A percentile compares a stretch with the other conserved stretches of the same genome.
Conservation (phyloP, 192 early-diverging fungal species). For the Helicostylum pulchrum region DNA sequence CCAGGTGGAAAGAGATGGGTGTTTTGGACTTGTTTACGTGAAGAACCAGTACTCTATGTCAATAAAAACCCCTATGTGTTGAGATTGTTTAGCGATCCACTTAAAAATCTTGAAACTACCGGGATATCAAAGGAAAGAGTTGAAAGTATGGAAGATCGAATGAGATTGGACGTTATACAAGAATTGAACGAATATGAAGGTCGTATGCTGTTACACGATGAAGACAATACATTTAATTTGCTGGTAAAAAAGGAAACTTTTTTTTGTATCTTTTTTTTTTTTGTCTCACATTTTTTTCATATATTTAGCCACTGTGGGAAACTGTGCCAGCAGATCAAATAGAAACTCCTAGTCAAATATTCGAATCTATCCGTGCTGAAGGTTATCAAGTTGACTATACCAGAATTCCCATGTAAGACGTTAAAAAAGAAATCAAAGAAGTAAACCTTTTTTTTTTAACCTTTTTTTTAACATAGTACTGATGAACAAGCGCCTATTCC, state of each 20-base stretch:
- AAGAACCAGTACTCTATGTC: constrained; percentile 64
- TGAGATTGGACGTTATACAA: constrained; percentile 52
- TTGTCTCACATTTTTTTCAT: not conserved
- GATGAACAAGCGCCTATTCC: constrained; percentile 70
- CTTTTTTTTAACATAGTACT: constrained; percentile 29
- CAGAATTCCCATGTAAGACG: constrained; percentile 54
- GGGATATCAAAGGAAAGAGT: constrained; percentile 61
- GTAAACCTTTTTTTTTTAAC: not conserved
- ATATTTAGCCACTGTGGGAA: constrained; percentile 46
- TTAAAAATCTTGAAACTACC: constrained; percentile 60
- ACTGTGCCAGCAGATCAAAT: constrained; percentile 48
- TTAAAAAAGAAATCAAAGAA: not conserved
- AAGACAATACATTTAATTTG: constrained; percentile 51
- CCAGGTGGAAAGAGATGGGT: constrained; percentile 40
- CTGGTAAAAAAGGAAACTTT: constrained; percentile 33
- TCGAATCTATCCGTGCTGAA: constrained; percentile 47
- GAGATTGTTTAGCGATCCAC: constrained; percentile 51
- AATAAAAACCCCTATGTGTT: constrained; percentile 57
- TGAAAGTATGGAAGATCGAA: constrained; percentile 56
- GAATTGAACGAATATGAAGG: constrained; percentile 53
- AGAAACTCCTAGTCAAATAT: constrained; percentile 57
- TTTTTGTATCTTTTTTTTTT: constrained; percentile 1
- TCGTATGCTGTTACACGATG: constrained; percentile 55
- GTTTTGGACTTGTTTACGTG: constrained; percentile 59
- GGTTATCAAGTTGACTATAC: constrained; percentile 57